Evolutionary conservation across 345 rosid genomes (phyloP).

Genomic region (Diplotaxis tenuifolia): DNA sequence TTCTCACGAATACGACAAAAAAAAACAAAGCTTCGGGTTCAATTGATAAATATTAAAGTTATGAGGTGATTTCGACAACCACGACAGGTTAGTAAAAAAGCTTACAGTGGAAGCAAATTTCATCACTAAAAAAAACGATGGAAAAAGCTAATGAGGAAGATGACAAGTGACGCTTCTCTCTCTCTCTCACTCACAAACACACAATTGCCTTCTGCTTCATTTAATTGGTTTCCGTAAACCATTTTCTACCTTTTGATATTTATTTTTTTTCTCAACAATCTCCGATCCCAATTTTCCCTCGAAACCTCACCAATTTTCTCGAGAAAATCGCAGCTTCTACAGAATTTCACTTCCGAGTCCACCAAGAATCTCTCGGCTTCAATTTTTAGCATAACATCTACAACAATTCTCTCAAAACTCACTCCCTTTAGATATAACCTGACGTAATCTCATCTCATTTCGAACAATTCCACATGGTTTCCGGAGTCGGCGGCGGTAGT

Average conservation of each 20-base stretch:
- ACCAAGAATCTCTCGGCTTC: slow-evolving; percentile 26
- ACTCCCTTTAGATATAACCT: neutral
- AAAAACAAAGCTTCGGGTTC: slow-evolving; percentile 2
- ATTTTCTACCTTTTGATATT: slow-evolving; percentile 1
- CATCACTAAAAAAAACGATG: neutral
- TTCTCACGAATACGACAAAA: neutral
- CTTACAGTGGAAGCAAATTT: neutral
- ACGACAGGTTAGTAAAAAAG: neutral
- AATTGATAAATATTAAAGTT: neutral
- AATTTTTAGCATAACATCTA: slow-evolving; percentile 10
- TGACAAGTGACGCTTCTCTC: slow-evolving; percentile 6
- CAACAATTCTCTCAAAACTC: neutral
- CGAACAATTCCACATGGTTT: slow-evolving; percentile 10
- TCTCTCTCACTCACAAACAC: slow-evolving; percentile 10
- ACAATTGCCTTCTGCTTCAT: slow-evolving; percentile 23
- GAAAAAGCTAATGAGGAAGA: slow-evolving; percentile 7
- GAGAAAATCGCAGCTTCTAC: slow-evolving; percentile 5
- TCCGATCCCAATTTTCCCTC: slow-evolving; percentile 17
- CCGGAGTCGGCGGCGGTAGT: neutral
- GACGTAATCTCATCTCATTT: slow-evolving; percentile 5
- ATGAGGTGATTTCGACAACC: neutral
- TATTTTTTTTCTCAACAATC: neutral
- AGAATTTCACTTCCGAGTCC: neutral
- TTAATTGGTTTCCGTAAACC: slow-evolving; percentile 3
- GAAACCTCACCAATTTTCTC: slow-evolving; percentile 14